These are phyloP conservation scores for Stipa capillata DNA, from an alignment of 176 grass and related monocot genomes.

Conservation along the genomic window DNA sequence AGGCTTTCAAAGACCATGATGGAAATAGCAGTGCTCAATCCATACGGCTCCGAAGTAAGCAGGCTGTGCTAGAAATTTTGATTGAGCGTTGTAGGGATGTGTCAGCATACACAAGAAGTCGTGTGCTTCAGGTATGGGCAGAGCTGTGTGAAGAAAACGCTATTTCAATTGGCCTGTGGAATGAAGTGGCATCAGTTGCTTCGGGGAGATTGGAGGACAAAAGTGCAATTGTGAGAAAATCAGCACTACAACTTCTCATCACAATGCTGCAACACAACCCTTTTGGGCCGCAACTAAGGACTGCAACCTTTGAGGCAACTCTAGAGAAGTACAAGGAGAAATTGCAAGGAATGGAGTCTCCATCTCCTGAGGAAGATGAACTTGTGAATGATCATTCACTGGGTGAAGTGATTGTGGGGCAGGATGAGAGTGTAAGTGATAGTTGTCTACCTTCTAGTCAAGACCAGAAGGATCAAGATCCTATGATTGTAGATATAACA, in stretches of 20 bases:
- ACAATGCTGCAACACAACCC: conserved; percentile 95
- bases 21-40: conserved; percentile 63
- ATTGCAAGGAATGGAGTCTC: conserved; percentile 57
- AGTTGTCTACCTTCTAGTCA: conserved; percentile 73
- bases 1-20: conserved; percentile 82
- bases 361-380: conserved; percentile 26
- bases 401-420: conserved; percentile 36
- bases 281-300: conserved; percentile 82
- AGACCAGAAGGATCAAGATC: conserved; percentile 48
- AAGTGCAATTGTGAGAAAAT: conserved; percentile 96
- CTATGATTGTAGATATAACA: conserved; percentile 55
- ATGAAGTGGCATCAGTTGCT: conserved; percentile 78
- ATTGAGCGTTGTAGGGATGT: conserved; percentile 89
- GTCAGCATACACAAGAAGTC: conserved; percentile 90
- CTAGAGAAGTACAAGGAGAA: conserved; percentile 86
- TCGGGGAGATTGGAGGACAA: conserved; percentile 92
- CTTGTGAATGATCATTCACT: conserved; percentile 4
- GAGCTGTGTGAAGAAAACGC: conserved; percentile 88
- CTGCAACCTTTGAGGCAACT: conserved; percentile 71
- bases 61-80: conserved; percentile 91
- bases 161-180: conserved; percentile 96
- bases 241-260: conserved; percentile 75
- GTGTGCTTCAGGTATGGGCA: conserved; percentile 94
- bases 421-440: conserved; percentile 76
- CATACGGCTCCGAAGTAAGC: conserved; percentile 65